Conservation (phyloP, 305 asterid species). For the Fraxinus paxiana region DNA sequence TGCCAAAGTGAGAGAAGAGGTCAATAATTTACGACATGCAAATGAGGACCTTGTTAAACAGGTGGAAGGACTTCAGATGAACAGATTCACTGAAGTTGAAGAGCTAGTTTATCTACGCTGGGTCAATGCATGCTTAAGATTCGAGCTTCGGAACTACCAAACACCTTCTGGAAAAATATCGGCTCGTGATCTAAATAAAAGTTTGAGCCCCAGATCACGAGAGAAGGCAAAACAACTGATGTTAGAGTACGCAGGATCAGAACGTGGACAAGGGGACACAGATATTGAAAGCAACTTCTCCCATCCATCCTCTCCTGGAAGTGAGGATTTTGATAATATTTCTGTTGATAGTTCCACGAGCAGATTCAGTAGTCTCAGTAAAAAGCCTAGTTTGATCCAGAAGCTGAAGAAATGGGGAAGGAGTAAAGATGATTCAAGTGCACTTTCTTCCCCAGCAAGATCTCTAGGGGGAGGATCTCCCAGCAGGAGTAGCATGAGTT, state of each 20-base stretch:
- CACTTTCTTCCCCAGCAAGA: conserved; percentile 74
- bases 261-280: conserved; percentile 95
- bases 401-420: conserved; percentile 90
- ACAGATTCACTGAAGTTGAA: conserved; percentile 92
- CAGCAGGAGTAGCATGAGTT: conserved; percentile 45
- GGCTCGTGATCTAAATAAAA: conserved; percentile 84
- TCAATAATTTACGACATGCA: conserved; percentile 53
- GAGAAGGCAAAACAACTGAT: conserved; percentile 84
- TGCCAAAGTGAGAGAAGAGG: conserved; percentile 75
- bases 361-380: conserved; percentile 65
- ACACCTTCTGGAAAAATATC: conserved; percentile 73
- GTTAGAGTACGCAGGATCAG: conserved; percentile 93
- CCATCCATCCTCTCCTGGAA: conserved; percentile 80
- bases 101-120: conserved; percentile 98
- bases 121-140: conserved; percentile 91
- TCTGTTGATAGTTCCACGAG: conserved; percentile 74
- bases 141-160: conserved; percentile 79
- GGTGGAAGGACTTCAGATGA: conserved; percentile 97
- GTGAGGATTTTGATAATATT: conserved; percentile 80
- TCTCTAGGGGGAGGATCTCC: conserved; percentile 75
- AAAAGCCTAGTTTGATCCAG: conserved; percentile 75
- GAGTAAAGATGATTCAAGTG: conserved; percentile 68
- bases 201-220: conserved; percentile 83
- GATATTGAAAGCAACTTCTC: conserved; percentile 87
- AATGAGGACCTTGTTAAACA: conserved; percentile 88